phyloP scores from a whole-genome alignment of 176 grass and related monocot genomes.

The Avena atlantica region DNA sequence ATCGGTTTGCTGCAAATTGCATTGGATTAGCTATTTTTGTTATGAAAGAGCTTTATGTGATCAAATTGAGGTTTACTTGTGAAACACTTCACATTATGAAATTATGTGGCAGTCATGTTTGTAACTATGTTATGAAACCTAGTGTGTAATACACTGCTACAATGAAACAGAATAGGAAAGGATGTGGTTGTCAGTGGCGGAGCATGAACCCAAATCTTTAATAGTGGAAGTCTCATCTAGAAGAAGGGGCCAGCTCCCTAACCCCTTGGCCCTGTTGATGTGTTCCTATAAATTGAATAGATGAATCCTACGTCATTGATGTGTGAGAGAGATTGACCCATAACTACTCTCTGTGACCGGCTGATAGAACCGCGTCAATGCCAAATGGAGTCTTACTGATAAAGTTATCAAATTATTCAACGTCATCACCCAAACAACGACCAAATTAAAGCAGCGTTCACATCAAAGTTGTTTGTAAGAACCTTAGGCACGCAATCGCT shows the following conservation, averaged over 20 bases:
- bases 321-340: slow-evolving; percentile 54
- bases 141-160: slow-evolving; percentile 16
- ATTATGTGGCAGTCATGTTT: slow-evolving; percentile 44
- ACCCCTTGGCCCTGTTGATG: not conserved
- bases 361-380: slow-evolving; percentile 52
- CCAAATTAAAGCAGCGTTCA: slow-evolving; percentile 55
- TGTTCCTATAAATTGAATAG: slow-evolving; percentile 52
- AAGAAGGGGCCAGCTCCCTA: not conserved
- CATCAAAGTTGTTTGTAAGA: slow-evolving; percentile 85
- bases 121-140: slow-evolving; percentile 46
- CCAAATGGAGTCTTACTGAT: slow-evolving; percentile 27
- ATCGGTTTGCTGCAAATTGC: slow-evolving; percentile 41
- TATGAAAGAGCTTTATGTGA: slow-evolving; percentile 47
- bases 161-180: slow-evolving; percentile 44
- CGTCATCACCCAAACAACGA: slow-evolving; percentile 48
- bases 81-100: slow-evolving; percentile 68
- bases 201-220: not conserved
- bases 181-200: slow-evolving; percentile 37
- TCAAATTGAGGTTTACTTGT: slow-evolving; percentile 61
- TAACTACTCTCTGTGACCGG: slow-evolving; percentile 57
- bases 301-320: slow-evolving; percentile 50
- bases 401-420: slow-evolving; percentile 54
- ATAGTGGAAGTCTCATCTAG: not conserved
- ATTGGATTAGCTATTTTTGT: slow-evolving; percentile 46
- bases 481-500: slow-evolving; percentile 61